These are phyloP conservation scores for Cyclotella atomus DNA, from an alignment of 108 stramenopile genomes.

Conservation along the genomic window DNA sequence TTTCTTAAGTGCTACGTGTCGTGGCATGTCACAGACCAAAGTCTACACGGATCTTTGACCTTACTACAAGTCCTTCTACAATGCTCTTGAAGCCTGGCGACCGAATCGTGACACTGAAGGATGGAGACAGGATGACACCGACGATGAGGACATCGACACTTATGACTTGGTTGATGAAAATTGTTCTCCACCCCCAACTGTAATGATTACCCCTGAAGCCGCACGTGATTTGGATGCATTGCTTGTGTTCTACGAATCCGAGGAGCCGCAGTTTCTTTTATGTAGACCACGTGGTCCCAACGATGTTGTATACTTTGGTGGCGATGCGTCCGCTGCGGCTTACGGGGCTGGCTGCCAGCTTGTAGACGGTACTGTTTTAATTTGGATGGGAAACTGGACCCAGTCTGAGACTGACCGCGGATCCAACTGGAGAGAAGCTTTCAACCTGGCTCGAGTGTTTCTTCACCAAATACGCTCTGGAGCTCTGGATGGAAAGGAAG, in stretches of 20 bases:
- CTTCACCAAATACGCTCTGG: background rate
- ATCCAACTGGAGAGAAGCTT: constrained; percentile 18
- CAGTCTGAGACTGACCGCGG: background rate
- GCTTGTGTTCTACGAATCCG: background rate
- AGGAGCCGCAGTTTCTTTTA: background rate
- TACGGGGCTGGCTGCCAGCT: constrained; percentile 3
- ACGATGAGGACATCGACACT: background rate
- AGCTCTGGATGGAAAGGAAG: constrained; percentile 6
- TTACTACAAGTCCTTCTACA: constrained; percentile 18
- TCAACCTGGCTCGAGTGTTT: background rate
- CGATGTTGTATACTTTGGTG: constrained; percentile 13
- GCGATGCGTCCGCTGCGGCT: constrained; percentile 3
- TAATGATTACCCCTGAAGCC: background rate
- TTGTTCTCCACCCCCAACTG: background rate
- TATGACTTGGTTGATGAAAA: constrained; percentile 8
- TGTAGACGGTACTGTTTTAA: background rate
- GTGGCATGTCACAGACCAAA: constrained; percentile 2
- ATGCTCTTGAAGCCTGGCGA: constrained; percentile 13
- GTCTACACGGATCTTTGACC: constrained; percentile 1
- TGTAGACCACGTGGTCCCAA: background rate
- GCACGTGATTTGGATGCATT: background rate
- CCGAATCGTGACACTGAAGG: background rate
- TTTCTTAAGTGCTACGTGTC: background rate
- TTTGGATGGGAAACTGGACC: constrained; percentile 7
- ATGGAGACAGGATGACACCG: constrained; percentile 1